These are phyloP conservation scores for Pterulicium gracile DNA, from an alignment of 1,284 basidiomycete genomes.

Conservation along the genomic window DNA sequence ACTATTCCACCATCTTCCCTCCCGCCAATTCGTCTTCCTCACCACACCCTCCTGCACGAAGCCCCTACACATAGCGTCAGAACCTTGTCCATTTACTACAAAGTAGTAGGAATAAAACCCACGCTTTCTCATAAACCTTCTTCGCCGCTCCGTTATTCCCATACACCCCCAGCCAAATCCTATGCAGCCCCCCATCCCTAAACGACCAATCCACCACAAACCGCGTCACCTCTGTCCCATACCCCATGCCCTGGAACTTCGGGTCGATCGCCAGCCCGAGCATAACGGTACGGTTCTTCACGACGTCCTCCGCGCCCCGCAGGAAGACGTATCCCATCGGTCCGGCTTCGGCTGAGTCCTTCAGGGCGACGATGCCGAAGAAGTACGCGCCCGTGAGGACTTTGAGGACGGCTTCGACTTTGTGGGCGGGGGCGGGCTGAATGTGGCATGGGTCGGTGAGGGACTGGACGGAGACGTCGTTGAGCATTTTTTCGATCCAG, in stretches of 20 bases:
- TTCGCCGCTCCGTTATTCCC: background rate
- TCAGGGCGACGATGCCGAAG: background rate
- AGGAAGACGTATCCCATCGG: background rate
- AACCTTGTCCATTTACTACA: background rate
- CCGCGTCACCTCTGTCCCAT: conserved; percentile 9
- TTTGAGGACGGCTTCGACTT: background rate
- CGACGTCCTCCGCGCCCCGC: background rate
- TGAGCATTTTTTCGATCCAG: background rate
- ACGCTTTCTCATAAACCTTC: background rate
- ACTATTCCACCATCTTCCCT: background rate
- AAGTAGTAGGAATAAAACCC: too few species aligned
- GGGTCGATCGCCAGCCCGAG: conserved; percentile 4
- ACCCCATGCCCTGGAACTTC: conserved; percentile 5
- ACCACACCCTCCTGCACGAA: background rate
- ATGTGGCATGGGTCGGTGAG: background rate
- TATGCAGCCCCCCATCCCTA: conserved; percentile 6
- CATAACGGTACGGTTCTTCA: conserved; percentile 4
- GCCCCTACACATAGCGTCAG: background rate
- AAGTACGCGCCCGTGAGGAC: background rate
- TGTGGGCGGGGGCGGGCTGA: background rate
- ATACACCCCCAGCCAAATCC: conserved; percentile 5
- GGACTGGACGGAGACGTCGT: background rate
- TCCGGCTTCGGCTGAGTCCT: background rate
- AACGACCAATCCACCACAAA: conserved; percentile 8
- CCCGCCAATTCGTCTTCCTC: background rate